Evolutionary conservation across 2,329 filamentous ascomycete genomes (phyloP).

Genomic region (Alternaria hordeiaustralica): DNA sequence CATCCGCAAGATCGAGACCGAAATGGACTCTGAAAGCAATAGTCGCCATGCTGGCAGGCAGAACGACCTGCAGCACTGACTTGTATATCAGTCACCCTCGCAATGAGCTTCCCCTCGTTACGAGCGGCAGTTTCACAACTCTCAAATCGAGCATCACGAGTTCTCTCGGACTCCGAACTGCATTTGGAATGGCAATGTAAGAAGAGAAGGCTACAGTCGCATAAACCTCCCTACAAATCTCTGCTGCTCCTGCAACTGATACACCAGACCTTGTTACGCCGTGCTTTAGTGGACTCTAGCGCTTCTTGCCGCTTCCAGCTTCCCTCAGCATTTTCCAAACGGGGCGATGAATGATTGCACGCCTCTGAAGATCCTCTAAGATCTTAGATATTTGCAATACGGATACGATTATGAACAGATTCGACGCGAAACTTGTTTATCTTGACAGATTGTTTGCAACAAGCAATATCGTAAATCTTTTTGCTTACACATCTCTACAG

Average conservation of each 20-base stretch:
- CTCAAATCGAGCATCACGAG: background rate
- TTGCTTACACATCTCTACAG: background rate
- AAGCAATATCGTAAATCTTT: background rate
- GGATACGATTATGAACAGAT: background rate
- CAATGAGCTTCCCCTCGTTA: background rate
- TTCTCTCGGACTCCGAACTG: background rate
- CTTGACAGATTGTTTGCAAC: background rate
- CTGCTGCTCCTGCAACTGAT: background rate
- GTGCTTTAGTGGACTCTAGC: background rate
- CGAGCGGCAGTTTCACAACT: background rate
- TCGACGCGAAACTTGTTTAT: background rate
- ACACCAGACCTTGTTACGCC: background rate
- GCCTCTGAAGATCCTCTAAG: background rate
- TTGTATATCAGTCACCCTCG: background rate
- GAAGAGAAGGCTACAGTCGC: background rate
- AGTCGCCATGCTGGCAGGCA: slow-evolving; percentile 2
- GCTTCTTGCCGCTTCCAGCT: background rate
- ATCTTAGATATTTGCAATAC: background rate
- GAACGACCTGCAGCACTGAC: background rate
- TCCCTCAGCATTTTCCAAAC: background rate
- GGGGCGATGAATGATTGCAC: background rate
- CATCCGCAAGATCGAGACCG: slow-evolving; percentile 57
- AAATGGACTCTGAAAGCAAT: slow-evolving; percentile 36
- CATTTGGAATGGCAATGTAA: background rate
- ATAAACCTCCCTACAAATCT: background rate